Base-by-base conservation (phyloP, 257 asterid species). In the Eucommia ulmoides region DNA sequence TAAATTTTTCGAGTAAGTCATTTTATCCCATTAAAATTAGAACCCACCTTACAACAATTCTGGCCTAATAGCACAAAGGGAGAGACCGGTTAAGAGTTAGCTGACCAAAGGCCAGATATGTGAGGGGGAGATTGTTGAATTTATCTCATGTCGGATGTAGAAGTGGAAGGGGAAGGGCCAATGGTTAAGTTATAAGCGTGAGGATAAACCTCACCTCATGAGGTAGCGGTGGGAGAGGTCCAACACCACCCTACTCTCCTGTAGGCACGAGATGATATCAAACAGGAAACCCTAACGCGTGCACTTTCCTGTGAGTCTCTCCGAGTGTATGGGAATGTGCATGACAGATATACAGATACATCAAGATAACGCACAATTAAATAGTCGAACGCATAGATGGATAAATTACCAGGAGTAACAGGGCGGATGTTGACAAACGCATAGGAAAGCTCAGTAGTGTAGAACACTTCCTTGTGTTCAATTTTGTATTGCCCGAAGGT, bases 351-450 rank as follows among this genome's bases (percentile, higher is more conserved):
- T 42, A 16, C 15, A 42, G 23, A 44, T 5, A 22, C 33, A 23
- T 17, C 11, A 6, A 20, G 17, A n/a, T 8, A 1, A 23, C 3
- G n/a, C 19, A 23, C 44, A 26, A 3, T 3, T 26, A 18, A 2
- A 10, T 18, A 35, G n/a, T 35, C 44, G 44, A 3, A 35, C 16
- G 16, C 16, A 33, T 33, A 33, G 11, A 35, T 6, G 16, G 25
- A 29, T 22, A 23, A 52, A 62, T 22, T 72, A 88, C 97, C 97
- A 54, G 93, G 94, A 70, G 79, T 66, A 61, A 84, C 52, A 52
- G 95, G 97, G 22, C 94, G 92, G 51, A 88, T 76, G 74, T 86
- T 86, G 75, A 86, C 96, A 65, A 78, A 21, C 48, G 93, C 94
- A 64, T 75, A 88, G 1, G 97, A 88, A 46, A 75, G 75, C 17